Evolutionary conservation across 2,329 filamentous ascomycete genomes (phyloP).

Genomic region (Endothia cerciana): DNA sequence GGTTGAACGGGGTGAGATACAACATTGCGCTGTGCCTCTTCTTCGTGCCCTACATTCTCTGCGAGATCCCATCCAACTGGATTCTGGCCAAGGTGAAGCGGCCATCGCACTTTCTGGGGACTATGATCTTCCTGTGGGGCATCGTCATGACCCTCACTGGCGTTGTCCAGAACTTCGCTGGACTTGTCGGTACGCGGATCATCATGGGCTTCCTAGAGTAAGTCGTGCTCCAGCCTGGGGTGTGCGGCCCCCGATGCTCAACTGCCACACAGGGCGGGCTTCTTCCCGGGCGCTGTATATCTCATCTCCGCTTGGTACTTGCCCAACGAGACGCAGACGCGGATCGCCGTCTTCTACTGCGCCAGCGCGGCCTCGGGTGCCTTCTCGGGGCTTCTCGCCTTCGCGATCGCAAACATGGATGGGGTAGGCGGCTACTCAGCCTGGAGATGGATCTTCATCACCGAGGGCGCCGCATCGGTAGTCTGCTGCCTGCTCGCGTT

Average conservation of each 20-base stretch:
- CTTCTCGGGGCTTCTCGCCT: constrained; percentile 50
- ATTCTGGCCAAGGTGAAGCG: constrained; percentile 43
- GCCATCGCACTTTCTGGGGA: constrained; percentile 43
- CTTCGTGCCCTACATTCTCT: constrained; percentile 43
- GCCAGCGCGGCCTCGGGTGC: constrained; percentile 47
- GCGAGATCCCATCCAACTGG: constrained; percentile 48
- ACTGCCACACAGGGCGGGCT: constrained; percentile 39
- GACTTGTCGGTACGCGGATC: constrained; percentile 47
- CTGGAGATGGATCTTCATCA: constrained; percentile 61
- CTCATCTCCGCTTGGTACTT: constrained; percentile 54
- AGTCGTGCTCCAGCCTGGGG: neutral
- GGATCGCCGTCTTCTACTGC: constrained; percentile 49
- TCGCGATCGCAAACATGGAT: constrained; percentile 50
- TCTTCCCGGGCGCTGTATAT: constrained; percentile 49
- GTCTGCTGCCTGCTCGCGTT: constrained; percentile 44
- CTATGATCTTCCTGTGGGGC: constrained; percentile 50
- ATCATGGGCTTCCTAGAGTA: constrained; percentile 49
- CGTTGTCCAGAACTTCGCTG: constrained; percentile 45
- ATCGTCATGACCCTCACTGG: constrained; percentile 52
- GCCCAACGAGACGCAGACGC: constrained; percentile 52
- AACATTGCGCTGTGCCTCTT: constrained; percentile 47
- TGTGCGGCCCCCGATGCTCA: no score
- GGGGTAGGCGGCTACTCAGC: constrained; percentile 46
- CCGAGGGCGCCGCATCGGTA: constrained; percentile 52
- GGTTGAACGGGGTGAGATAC: constrained; percentile 46